phyloP scores from a whole-genome alignment of 768 basidiomycete genomes.

The Pulveroboletus sp. region DNA sequence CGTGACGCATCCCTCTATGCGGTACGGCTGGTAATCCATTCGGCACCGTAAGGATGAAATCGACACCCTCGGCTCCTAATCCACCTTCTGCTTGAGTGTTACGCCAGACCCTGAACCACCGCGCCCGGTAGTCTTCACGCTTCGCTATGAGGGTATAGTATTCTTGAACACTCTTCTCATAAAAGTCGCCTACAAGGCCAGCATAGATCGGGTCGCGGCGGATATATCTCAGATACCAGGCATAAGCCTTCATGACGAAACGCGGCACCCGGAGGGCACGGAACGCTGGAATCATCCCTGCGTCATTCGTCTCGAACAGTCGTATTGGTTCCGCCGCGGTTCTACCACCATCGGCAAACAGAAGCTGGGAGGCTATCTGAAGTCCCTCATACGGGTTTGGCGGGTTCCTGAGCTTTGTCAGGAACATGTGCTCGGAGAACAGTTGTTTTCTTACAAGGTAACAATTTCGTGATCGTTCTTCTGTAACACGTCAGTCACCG shows the following conservation, averaged over 20 bases:
- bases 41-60: constrained; percentile 60
- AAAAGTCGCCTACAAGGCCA: constrained; percentile 44
- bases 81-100: constrained; percentile 18
- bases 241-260: constrained; percentile 43
- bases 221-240: constrained; percentile 49
- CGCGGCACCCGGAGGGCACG: constrained; percentile 42
- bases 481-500: constrained; percentile 40
- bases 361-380: constrained; percentile 47
- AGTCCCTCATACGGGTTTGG: constrained; percentile 51
- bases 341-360: constrained; percentile 48
- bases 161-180: constrained; percentile 47
- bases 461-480: constrained; percentile 48
- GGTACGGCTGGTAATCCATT: constrained; percentile 58
- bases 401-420: constrained; percentile 18
- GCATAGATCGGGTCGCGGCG: constrained; percentile 50
- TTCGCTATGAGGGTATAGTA: constrained; percentile 45
- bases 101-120: constrained; percentile 37
- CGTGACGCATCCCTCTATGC: constrained; percentile 48
- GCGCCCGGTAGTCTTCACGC: constrained; percentile 39
- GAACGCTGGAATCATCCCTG: constrained; percentile 39
- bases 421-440: not conserved
- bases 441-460: constrained; percentile 40
- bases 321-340: constrained; percentile 33
- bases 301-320: constrained; percentile 44
- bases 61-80: constrained; percentile 41